These are phyloP conservation scores for Biscogniauxia sp. DNA, from an alignment of 2,329 filamentous ascomycete genomes.

Conservation along the genomic window DNA sequence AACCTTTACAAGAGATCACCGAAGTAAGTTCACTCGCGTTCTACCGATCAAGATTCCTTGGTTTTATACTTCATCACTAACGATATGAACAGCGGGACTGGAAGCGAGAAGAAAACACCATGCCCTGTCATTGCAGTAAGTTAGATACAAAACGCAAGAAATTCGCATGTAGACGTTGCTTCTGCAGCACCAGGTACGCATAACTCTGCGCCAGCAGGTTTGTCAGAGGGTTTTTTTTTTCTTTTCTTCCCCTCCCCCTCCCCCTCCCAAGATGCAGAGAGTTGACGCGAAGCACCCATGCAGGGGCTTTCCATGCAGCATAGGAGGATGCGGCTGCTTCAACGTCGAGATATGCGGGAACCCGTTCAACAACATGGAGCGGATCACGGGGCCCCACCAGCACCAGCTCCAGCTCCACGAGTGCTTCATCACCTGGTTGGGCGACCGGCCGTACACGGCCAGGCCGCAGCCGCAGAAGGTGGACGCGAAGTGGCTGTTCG, in stretches of 20 bases:
- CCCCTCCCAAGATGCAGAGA: neutral
- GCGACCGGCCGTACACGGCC: neutral
- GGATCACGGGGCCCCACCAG: neutral
- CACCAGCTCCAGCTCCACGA: neutral
- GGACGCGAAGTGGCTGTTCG: neutral
- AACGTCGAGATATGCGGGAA: neutral
- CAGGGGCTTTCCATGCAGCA: neutral
- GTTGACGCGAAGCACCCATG: neutral
- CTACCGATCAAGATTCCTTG: neutral
- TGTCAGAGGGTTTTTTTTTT: no score
- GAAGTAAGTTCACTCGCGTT: neutral
- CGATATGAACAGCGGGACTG: neutral
- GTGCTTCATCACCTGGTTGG: neutral
- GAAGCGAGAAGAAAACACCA: neutral
- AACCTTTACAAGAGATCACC: neutral
- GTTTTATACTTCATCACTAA: neutral
- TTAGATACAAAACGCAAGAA: neutral
- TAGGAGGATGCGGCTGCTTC: neutral
- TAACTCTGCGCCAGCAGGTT: no score
- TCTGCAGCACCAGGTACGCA: neutral
- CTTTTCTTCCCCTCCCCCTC: no score
- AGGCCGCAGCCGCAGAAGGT: neutral
- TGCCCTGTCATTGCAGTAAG: neutral
- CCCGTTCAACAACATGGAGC: constrained; percentile 1
- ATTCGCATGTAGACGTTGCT: neutral